Percentiles rank a stretch among this genome's conserved stretches.
phyloP scores from a whole-genome alignment of 306 rosid species.

The Crataegus laevigata region DNA sequence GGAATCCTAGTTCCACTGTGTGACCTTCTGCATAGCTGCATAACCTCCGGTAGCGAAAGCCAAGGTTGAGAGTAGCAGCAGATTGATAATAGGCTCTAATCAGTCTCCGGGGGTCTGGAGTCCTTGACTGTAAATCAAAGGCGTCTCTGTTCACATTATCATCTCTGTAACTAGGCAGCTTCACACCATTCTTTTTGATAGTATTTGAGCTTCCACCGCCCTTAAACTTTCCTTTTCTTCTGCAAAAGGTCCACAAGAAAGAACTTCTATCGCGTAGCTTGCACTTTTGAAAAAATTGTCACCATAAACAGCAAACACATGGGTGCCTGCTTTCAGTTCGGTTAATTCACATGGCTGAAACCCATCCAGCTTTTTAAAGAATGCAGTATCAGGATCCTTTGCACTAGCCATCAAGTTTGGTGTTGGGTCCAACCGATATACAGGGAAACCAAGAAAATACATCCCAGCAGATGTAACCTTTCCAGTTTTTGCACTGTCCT shows the following conservation, averaged over 20 bases:
- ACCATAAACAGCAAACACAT: slow-evolving; percentile 90
- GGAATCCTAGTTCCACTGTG: slow-evolving; percentile 97
- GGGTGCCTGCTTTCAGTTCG: slow-evolving; percentile 91
- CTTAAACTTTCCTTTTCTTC: slow-evolving; percentile 77
- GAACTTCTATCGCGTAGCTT: slow-evolving; percentile 80
- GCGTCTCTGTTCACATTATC: slow-evolving; percentile 93
- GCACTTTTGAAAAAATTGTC: slow-evolving; percentile 98
- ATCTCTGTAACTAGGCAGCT: slow-evolving; percentile 96
- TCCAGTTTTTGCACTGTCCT: slow-evolving; percentile 82
- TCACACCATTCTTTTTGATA: slow-evolving; percentile 80
- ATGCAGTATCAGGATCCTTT: slow-evolving; percentile 96
- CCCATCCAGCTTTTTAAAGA: slow-evolving; percentile 86
- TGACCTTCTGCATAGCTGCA: slow-evolving; percentile 97
- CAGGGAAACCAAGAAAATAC: slow-evolving; percentile 98
- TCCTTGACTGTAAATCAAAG: slow-evolving; percentile 70
- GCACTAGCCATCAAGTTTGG: slow-evolving; percentile 71
- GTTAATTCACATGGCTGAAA: slow-evolving; percentile 91
- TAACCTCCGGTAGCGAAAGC: slow-evolving; percentile 97
- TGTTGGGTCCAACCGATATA: slow-evolving; percentile 84
- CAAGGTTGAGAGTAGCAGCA: slow-evolving; percentile 84
- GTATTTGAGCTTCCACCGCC: slow-evolving; percentile 68
- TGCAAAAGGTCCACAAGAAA: slow-evolving; percentile 61
- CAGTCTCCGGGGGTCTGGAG: slow-evolving; percentile 93
- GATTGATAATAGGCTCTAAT: slow-evolving; percentile 94
- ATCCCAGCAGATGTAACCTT: slow-evolving; percentile 91